These are phyloP conservation scores for Sisymbrium irio DNA, from an alignment of 345 rosid species.

Conservation along the genomic window DNA sequence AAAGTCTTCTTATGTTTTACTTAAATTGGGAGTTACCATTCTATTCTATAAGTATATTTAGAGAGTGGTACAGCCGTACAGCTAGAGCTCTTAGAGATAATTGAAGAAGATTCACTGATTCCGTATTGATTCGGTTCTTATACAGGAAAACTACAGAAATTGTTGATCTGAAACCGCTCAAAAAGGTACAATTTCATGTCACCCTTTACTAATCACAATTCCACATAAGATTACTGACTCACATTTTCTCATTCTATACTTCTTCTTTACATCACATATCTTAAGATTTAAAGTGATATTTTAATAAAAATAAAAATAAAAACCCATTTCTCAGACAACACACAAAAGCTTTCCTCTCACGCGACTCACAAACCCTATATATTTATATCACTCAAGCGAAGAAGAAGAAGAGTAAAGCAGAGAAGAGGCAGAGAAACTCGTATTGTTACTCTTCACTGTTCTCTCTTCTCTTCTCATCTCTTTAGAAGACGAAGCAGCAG, in stretches of 20 bases:
- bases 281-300: not conserved
- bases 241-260: conserved; percentile 5
- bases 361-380: no score
- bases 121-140: not conserved
- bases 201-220: conserved; percentile 12
- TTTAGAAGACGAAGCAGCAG: conserved; percentile 50
- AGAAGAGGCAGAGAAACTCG: conserved; percentile 87
- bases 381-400: conserved; percentile 31
- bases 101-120: not conserved
- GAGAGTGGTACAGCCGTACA: no score
- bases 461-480: conserved; percentile 37
- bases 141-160: not conserved
- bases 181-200: conserved; percentile 9
- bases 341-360: conserved; percentile 11
- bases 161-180: conserved; percentile 8
- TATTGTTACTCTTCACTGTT: conserved; percentile 57
- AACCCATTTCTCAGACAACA: conserved; percentile 22
- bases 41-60: not conserved
- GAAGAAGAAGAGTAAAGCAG: conserved; percentile 62
- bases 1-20: no score
- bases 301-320: not conserved
- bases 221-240: conserved; percentile 14
- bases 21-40: not conserved
- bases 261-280: conserved; percentile 26
- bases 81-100: not conserved